Evolutionary conservation across 2,329 filamentous ascomycete species (phyloP).

Genomic region (Niveomyces coronatus): DNA sequence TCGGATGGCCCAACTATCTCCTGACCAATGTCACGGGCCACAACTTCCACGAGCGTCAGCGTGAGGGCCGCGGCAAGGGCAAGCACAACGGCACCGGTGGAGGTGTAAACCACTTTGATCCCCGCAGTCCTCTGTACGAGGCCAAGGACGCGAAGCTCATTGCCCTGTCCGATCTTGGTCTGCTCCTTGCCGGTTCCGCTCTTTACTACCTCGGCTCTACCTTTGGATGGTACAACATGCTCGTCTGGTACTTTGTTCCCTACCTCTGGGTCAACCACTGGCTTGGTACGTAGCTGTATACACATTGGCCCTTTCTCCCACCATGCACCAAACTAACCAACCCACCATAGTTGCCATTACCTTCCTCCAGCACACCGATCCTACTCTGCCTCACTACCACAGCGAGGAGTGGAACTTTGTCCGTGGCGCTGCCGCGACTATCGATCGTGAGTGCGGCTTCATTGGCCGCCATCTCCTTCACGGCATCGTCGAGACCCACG

Average conservation of each 20-base stretch:
- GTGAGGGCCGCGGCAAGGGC: slow-evolving; percentile 85
- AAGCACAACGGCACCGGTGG: slow-evolving; percentile 73
- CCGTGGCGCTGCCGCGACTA: slow-evolving; percentile 87
- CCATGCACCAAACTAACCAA: slow-evolving; percentile 17
- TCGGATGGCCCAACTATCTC: slow-evolving; percentile 91
- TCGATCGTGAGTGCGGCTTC: slow-evolving; percentile 95
- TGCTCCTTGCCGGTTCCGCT: slow-evolving; percentile 49
- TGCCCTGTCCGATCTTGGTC: slow-evolving; percentile 73
- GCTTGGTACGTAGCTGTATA: slow-evolving; percentile 62
- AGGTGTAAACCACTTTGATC: slow-evolving; percentile 93
- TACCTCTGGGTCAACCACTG: slow-evolving; percentile 99
- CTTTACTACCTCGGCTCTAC: slow-evolving; percentile 62
- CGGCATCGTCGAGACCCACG: slow-evolving; percentile 95
- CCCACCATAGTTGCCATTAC: slow-evolving; percentile 71
- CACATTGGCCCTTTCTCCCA: neutral
- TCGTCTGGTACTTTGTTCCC: slow-evolving; percentile 90
- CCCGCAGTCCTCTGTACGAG: slow-evolving; percentile 82
- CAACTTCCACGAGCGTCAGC: slow-evolving; percentile 84
- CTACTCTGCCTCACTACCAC: slow-evolving; percentile 84
- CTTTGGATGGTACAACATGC: slow-evolving; percentile 77
- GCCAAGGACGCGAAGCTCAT: slow-evolving; percentile 83
- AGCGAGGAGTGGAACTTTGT: slow-evolving; percentile 83
- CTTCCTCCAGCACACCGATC: slow-evolving; percentile 94
- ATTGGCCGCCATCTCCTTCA: slow-evolving; percentile 77
- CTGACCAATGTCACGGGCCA: slow-evolving; percentile 90